These are phyloP conservation scores for Boeremia lycopersici DNA, from an alignment of 2,329 filamentous ascomycete species.

Conservation along the genomic window DNA sequence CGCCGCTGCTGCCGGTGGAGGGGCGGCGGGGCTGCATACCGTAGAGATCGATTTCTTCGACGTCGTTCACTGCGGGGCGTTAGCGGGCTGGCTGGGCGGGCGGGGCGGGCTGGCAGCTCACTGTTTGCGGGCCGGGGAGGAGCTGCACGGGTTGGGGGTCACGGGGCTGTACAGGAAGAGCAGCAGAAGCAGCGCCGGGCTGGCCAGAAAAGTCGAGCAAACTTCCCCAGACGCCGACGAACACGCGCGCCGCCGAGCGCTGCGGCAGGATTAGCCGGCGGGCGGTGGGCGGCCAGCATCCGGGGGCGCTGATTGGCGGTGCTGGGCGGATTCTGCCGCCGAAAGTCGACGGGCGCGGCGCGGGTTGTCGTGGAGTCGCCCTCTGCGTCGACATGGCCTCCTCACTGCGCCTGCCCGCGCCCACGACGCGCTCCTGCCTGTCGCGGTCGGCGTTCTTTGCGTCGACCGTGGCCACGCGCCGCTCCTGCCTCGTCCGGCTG, in stretches of 20 bases:
- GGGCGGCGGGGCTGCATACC: constrained; percentile 36
- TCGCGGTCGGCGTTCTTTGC: too few relatives aligned
- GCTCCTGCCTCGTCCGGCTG: constrained; percentile 36
- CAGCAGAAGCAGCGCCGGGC: not conserved
- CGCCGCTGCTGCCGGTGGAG: not conserved
- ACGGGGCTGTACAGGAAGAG: not conserved
- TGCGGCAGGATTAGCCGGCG: constrained; percentile 12
- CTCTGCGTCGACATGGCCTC: constrained; percentile 26
- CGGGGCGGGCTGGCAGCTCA: not conserved
- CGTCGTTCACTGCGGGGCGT: constrained; percentile 19
- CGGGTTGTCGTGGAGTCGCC: not conserved
- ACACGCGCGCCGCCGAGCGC: constrained; percentile 4
- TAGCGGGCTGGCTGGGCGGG: not conserved
- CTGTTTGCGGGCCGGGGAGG: not conserved
- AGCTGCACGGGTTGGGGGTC: not conserved
- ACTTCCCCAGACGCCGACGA: constrained; percentile 9
- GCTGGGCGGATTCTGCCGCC: constrained; percentile 16
- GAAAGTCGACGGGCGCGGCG: constrained; percentile 12
- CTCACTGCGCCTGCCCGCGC: constrained; percentile 31
- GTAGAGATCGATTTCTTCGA: constrained; percentile 66
- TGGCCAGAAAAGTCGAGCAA: constrained; percentile 11
- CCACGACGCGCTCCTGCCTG: too few relatives aligned
- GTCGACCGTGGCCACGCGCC: too few relatives aligned
- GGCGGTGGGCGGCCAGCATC: constrained; percentile 16
- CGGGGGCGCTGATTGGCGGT: constrained; percentile 16